Percentiles rank a stretch among this genome's conserved stretches.
Evolutionary conservation across 1,139 yeast species (phyloP).

Genomic region (Candida freyschussii): DNA sequence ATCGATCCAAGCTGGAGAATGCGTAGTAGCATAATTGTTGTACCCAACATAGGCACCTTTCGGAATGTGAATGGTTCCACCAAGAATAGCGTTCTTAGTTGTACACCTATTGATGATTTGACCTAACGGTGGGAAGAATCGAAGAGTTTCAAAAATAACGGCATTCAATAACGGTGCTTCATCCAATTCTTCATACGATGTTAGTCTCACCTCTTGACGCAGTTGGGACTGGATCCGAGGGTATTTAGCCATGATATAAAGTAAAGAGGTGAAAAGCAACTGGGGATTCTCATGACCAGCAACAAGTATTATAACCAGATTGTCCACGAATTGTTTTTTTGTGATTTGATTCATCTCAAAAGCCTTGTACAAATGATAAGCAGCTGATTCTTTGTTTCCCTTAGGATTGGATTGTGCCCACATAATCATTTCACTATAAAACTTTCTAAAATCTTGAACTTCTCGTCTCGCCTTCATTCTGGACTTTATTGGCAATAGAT

Average conservation of each 20-base stretch:
- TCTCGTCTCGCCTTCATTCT: conserved; percentile 41
- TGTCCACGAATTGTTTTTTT: conserved; percentile 47
- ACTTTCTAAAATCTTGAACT: conserved; percentile 40
- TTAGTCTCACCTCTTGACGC: conserved; percentile 28
- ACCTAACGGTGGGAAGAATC: conserved; percentile 55
- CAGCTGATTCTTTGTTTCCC: conserved; percentile 28
- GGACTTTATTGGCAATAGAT: conserved; percentile 45
- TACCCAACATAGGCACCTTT: conserved; percentile 54
- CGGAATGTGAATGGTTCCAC: conserved; percentile 43
- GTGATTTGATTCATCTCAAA: conserved; percentile 34
- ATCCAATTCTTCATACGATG: conserved; percentile 10
- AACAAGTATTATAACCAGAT: conserved; percentile 52
- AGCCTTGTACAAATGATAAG: conserved; percentile 36
- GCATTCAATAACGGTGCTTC: conserved; percentile 30
- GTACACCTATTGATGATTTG: conserved; percentile 53
- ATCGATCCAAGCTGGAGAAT: conserved; percentile 41
- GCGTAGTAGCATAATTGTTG: conserved; percentile 52
- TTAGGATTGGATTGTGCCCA: conserved; percentile 26
- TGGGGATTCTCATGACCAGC: conserved; percentile 67
- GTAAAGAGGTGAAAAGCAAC: conserved; percentile 42
- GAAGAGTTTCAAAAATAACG: conserved; percentile 46
- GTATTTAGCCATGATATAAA: conserved; percentile 44
- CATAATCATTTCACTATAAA: conserved; percentile 30
- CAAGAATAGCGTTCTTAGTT: conserved; percentile 34
- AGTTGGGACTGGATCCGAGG: conserved; percentile 34